phyloP scores from a whole-genome alignment of 352 stramenopile species.

The Achlya hypogyna region DNA sequence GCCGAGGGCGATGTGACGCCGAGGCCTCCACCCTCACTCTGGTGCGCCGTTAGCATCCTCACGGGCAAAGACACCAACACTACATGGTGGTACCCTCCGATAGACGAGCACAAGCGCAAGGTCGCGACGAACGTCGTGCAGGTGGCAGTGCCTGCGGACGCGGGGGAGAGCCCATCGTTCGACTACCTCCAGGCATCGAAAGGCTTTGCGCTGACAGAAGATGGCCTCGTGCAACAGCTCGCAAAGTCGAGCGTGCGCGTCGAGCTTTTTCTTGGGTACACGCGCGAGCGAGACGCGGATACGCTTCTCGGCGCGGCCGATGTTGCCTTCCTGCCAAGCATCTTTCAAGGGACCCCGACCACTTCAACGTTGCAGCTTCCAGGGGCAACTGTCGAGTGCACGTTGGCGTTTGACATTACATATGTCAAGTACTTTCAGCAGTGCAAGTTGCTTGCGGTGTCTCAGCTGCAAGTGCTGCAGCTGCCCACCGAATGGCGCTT shows the following conservation, averaged over 20 bases:
- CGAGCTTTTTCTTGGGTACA: neutral
- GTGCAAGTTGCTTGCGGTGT: neutral
- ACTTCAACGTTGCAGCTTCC: neutral
- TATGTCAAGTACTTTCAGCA: conserved; percentile 12
- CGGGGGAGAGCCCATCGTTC: neutral
- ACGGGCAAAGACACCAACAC: neutral
- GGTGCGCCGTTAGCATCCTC: neutral
- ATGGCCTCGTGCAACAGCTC: neutral
- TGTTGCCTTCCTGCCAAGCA: neutral
- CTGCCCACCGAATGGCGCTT: conserved; percentile 13
- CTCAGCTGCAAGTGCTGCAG: neutral
- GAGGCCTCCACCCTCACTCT: no score
- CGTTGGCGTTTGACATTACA: conserved; percentile 7
- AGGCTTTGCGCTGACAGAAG: neutral
- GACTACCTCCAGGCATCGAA: conserved; percentile 1
- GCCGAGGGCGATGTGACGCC: neutral
- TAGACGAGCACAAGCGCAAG: conserved; percentile 8
- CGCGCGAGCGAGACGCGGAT: conserved; percentile 2
- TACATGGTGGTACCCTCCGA: neutral
- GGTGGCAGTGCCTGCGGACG: neutral
- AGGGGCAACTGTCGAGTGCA: neutral
- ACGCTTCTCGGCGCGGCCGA: neutral
- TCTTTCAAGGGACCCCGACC: neutral
- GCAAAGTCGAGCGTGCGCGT: neutral
- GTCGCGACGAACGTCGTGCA: neutral